Evolutionary conservation across 2,329 filamentous ascomycete genomes (phyloP), one percentile per base, ranked within the genome.

Genomic region (Penicillium sp.): DNA sequence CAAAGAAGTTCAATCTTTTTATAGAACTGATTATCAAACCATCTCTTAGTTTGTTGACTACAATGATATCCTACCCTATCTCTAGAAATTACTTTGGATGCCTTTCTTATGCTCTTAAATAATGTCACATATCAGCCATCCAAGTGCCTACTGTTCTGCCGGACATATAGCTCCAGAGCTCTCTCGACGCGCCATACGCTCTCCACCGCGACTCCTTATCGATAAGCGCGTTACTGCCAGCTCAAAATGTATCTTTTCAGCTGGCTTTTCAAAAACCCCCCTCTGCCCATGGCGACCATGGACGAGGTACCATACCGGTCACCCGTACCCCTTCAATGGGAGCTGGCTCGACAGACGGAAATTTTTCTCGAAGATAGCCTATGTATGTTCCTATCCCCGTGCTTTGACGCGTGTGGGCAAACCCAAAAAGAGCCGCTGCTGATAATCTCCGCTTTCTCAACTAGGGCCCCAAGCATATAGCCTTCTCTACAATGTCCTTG

Each of bases 321-420:
- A n/a, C 79, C 81, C 7, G 80, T 76, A 59, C 73, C 76, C 41
- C 74, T 92, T 13, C 84, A 87, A 1, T 84, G 81, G 57, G 85
- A 89, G 65, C 74, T 92, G 19, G 83, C 81, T 54, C 79, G 85
- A 57, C 86, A 91, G 66, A 85, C 84, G 63, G 83, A 85, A 56
- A 88, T 91, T 44, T 89, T 88, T 69, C 78, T 93, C 0, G 90
- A 93, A 72, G 90, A 93, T 29, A 44, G 41, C 41, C 82, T 92
- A 29, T 88, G 86, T 87, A 76, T 55, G 80, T 72, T 54, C 38
- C 8, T 15, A 21, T 43, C 1, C 19, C 15, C 19, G 33, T 43
- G n/a, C 6, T 19, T 45, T 16, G 11, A 41, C 29, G 29, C 21
- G 53, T 39, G n/a, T 13, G 19, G 19, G 8, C 21, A 31, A 36